Evolutionary conservation across 1,284 basidiomycete species (phyloP).

Genomic region (Irpex sp.): DNA sequence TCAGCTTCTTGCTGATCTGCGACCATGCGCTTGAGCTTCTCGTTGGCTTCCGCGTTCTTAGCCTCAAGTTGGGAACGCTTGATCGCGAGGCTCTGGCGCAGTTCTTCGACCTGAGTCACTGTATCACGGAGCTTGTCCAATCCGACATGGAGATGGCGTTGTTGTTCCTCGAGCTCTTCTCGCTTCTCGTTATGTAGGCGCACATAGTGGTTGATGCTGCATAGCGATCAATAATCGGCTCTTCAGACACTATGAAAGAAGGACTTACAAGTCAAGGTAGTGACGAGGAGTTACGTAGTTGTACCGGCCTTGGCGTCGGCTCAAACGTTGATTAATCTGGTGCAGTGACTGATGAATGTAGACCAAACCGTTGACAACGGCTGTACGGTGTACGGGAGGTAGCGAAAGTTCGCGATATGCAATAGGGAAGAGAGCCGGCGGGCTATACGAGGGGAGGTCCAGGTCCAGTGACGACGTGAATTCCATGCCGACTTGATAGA

Average conservation of each 20-base stretch:
- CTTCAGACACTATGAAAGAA: slow-evolving; percentile 1
- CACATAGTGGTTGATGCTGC: slow-evolving; percentile 95
- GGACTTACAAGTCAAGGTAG: slow-evolving; percentile 95
- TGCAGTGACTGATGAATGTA: slow-evolving; percentile 90
- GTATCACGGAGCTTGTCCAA: slow-evolving; percentile 96
- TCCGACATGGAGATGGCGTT: slow-evolving; percentile 96
- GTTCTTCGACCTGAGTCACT: slow-evolving; percentile 92
- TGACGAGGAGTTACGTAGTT: slow-evolving; percentile 98
- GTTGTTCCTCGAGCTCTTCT: slow-evolving; percentile 98
- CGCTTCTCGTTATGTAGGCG: slow-evolving; percentile 95
- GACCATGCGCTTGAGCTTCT: slow-evolving; percentile 97
- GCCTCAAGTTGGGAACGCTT: slow-evolving; percentile 91
- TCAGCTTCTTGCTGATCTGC: slow-evolving; percentile 98
- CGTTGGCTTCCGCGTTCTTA: slow-evolving; percentile 94
- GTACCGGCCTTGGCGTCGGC: slow-evolving; percentile 87
- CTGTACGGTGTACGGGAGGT: slow-evolving; percentile 81
- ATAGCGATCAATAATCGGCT: slow-evolving; percentile 5
- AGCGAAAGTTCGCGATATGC: slow-evolving; percentile 78
- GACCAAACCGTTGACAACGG: slow-evolving; percentile 92
- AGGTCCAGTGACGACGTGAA: slow-evolving; percentile 91
- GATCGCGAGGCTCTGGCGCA: slow-evolving; percentile 91
- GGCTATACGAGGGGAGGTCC: slow-evolving; percentile 74
- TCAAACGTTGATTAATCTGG: slow-evolving; percentile 84
- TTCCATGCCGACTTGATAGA: slow-evolving; percentile 95
- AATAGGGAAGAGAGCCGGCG: slow-evolving; percentile 80